Evolutionary conservation across 805 yeast genomes (phyloP).

Genomic region (Metschnikowia picachoensis): DNA sequence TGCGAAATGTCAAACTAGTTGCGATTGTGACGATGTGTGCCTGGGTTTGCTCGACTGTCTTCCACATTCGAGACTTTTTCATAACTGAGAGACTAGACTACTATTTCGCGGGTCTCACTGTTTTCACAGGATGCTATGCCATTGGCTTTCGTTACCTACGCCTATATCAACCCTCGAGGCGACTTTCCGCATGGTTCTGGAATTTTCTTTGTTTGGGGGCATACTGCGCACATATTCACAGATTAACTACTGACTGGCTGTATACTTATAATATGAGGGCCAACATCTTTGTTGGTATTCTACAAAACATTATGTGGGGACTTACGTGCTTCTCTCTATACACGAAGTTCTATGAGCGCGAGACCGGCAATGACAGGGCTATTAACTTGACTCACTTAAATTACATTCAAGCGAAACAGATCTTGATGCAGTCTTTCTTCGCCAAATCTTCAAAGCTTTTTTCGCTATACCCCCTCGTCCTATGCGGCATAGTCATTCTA

Average conservation of each 20-base stretch:
- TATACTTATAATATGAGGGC: conserved; percentile 94
- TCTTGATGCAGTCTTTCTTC: conserved; percentile 32
- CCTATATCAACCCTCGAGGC: conserved; percentile 42
- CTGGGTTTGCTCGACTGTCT: conserved; percentile 82
- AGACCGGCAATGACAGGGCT: conserved; percentile 14
- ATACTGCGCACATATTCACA: conserved; percentile 60
- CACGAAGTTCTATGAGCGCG: conserved; percentile 27
- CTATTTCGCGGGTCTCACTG: conserved; percentile 89
- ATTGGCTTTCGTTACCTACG: conserved; percentile 58
- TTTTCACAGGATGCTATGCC: conserved; percentile 72
- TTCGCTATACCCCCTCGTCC: conserved; percentile 36
- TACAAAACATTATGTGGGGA: conserved; percentile 54
- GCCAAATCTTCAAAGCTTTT: conserved; percentile 34
- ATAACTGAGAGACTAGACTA: conserved; percentile 85
- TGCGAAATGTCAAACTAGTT: conserved; percentile 29
- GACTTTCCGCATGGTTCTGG: conserved; percentile 29
- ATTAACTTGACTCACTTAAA: conserved; percentile 24
- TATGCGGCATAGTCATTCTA: conserved; percentile 43
- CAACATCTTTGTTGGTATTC: conserved; percentile 71
- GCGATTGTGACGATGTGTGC: conserved; percentile 73
- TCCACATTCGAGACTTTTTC: conserved; percentile 80
- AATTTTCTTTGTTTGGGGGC: conserved; percentile 43
- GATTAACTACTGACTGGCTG: conserved; percentile 73
- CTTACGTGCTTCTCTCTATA: conserved; percentile 31
- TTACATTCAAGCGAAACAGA: conserved; percentile 21